These are phyloP conservation scores for Stropharia rugosoannulata DNA, from an alignment of 768 basidiomycete species.

Conservation along the genomic window DNA sequence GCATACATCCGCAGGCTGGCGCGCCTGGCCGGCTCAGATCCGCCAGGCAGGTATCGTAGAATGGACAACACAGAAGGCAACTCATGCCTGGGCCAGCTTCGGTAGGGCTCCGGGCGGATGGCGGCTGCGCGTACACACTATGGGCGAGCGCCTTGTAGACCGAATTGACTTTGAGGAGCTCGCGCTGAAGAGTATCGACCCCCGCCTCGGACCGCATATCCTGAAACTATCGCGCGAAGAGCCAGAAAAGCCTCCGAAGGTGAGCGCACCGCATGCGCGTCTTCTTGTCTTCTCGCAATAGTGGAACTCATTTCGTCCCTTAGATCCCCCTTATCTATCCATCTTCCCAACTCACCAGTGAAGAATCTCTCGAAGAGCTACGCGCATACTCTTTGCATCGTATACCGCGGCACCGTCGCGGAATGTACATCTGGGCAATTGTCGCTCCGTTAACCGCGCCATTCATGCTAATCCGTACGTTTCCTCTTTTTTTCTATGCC, in stretches of 20 bases:
- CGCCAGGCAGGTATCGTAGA: slow-evolving; percentile 45
- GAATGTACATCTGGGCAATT: slow-evolving; percentile 65
- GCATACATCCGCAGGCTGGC: slow-evolving; percentile 10
- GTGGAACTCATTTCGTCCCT: neutral
- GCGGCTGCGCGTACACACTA: slow-evolving; percentile 67
- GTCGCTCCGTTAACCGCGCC: slow-evolving; percentile 74
- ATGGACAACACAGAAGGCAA: slow-evolving; percentile 51
- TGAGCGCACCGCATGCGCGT: slow-evolving; percentile 1
- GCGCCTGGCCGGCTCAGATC: slow-evolving; percentile 4
- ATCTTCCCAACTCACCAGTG: slow-evolving; percentile 34
- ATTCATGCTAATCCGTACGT: slow-evolving; percentile 74
- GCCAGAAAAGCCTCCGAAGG: slow-evolving; percentile 12
- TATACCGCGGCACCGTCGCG: slow-evolving; percentile 62
- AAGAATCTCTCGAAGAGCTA: slow-evolving; percentile 44
- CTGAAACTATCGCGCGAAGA: slow-evolving; percentile 15
- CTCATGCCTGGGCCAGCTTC: slow-evolving; percentile 61
- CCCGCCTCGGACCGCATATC: slow-evolving; percentile 60
- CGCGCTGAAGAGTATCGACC: slow-evolving; percentile 70
- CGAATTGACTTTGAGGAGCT: slow-evolving; percentile 80
- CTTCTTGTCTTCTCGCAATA: too few species aligned
- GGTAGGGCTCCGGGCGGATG: slow-evolving; percentile 70
- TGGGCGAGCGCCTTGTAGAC: slow-evolving; percentile 70
- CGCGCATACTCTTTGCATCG: slow-evolving; percentile 49
- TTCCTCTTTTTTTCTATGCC: neutral
- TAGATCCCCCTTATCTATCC: slow-evolving; percentile 73